These are phyloP conservation scores for Diversispora eburnea DNA, from an alignment of 192 early-diverging fungal species.

Conservation along the genomic window DNA sequence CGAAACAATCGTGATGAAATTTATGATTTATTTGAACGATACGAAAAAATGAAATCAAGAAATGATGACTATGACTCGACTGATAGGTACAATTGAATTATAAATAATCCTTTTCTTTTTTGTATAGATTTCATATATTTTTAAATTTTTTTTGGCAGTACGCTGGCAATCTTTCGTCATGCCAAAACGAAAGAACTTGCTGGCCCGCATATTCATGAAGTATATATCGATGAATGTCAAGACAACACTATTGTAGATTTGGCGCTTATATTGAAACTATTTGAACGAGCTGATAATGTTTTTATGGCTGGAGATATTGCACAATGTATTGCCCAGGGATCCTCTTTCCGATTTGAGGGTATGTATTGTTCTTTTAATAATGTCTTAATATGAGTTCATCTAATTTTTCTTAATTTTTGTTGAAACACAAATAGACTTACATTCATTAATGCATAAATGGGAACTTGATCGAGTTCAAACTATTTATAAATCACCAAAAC, in stretches of 20 bases:
- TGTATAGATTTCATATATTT: not conserved
- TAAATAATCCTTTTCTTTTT: not conserved
- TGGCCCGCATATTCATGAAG: constrained; percentile 22
- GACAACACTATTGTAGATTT: constrained; percentile 18
- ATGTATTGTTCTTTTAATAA: constrained; percentile 9
- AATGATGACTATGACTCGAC: constrained; percentile 13
- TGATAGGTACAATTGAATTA: constrained; percentile 8
- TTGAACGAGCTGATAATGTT: constrained; percentile 1
- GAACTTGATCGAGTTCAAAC: not conserved
- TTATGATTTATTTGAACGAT: constrained; percentile 25
- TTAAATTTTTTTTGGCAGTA: not conserved
- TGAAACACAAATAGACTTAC: not conserved
- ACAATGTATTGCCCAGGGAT: constrained; percentile 19
- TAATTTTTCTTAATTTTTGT: not conserved
- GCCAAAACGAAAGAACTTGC: constrained; percentile 17
- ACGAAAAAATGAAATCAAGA: constrained; percentile 12
- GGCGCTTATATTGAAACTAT: constrained; percentile 15
- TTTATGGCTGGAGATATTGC: constrained; percentile 25
- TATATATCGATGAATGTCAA: constrained; percentile 27
- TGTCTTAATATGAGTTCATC: not conserved
- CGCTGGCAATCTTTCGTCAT: constrained; percentile 13
- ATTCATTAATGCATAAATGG: constrained; percentile 16
- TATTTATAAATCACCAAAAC: not conserved
- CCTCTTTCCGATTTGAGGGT: constrained; percentile 27
- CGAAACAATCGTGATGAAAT: constrained; percentile 10